These are phyloP conservation scores for Phytopythium helicoides DNA, from an alignment of 352 stramenopile genomes.

Conservation along the genomic window DNA sequence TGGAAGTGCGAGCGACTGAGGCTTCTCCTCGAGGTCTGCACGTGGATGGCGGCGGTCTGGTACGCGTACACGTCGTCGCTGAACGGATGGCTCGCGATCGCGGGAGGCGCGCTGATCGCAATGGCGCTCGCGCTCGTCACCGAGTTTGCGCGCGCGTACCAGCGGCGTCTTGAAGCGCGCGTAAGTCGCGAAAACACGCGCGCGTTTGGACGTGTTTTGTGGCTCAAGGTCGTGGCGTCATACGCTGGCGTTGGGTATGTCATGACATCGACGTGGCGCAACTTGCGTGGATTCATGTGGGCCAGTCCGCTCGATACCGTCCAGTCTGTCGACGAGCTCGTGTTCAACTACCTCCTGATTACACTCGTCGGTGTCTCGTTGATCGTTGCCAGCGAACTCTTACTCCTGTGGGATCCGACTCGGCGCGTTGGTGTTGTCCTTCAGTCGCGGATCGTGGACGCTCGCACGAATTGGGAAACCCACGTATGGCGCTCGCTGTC, in stretches of 20 bases:
- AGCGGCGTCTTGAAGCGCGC: constrained; percentile 47
- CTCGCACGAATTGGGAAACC: constrained; percentile 60
- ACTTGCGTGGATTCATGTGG: constrained; percentile 42
- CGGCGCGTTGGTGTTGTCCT: constrained; percentile 55
- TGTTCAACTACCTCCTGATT: constrained; percentile 70
- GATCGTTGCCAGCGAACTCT: constrained; percentile 72
- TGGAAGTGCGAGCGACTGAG: constrained; percentile 54
- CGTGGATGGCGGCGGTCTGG: constrained; percentile 68
- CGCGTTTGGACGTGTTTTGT: constrained; percentile 41
- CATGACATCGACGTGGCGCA: constrained; percentile 44
- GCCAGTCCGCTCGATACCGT: constrained; percentile 1
- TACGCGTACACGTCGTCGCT: constrained; percentile 65
- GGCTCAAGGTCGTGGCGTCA: constrained; percentile 65
- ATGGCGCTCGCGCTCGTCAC: constrained; percentile 44
- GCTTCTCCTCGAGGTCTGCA: constrained; percentile 67
- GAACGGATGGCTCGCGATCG: constrained; percentile 42
- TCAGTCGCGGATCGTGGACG: constrained; percentile 70
- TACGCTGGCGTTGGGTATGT: constrained; percentile 70
- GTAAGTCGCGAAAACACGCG: constrained; percentile 30
- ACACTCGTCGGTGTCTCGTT: constrained; percentile 72
- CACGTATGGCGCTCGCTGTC: constrained; percentile 56
- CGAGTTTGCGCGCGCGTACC: constrained; percentile 56
- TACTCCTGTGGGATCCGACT: constrained; percentile 69
- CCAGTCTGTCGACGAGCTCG: constrained; percentile 53
- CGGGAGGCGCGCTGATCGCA: constrained; percentile 33